Evolutionary conservation across 768 basidiomycete genomes (phyloP).

Genomic region (Chalciporus pseudorubinellus): DNA sequence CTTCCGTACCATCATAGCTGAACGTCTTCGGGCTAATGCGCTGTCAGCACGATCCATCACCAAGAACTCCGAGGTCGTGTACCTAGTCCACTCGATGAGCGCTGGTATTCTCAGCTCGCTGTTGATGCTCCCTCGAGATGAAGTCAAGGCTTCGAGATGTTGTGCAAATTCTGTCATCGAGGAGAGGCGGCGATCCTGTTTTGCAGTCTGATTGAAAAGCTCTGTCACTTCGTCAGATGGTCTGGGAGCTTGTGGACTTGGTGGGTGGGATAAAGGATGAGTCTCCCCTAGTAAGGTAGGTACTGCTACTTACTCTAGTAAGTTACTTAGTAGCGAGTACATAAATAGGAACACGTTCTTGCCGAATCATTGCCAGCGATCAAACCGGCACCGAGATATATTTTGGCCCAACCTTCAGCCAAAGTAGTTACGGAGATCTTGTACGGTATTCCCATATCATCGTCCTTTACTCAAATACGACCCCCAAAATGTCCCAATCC

Average conservation of each 20-base stretch:
- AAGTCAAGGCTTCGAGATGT: constrained; percentile 22
- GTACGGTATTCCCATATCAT: no score
- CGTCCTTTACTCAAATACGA: no score
- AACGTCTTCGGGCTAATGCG: constrained; percentile 14
- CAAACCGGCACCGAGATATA: no score
- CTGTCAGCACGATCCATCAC: constrained; percentile 14
- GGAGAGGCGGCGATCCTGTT: no score
- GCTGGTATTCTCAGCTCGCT: constrained; percentile 13
- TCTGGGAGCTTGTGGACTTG: no score
- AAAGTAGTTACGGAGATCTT: neutral
- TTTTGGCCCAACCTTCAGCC: neutral
- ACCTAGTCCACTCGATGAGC: constrained; percentile 28
- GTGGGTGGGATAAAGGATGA: no score
- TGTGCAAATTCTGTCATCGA: constrained; percentile 23
- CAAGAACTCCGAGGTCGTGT: neutral
- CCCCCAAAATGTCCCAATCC: neutral
- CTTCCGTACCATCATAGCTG: constrained; percentile 17
- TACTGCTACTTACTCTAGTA: no score
- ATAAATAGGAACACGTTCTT: no score
- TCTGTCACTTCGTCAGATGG: neutral
- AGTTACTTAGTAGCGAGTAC: no score
- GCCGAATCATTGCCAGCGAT: no score
- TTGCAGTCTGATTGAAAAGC: no score
- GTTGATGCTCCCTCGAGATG: constrained; percentile 7
- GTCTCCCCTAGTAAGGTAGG: no score